These are phyloP conservation scores for Vigna mungo DNA, from an alignment of 306 rosid species.

Conservation along the genomic window DNA sequence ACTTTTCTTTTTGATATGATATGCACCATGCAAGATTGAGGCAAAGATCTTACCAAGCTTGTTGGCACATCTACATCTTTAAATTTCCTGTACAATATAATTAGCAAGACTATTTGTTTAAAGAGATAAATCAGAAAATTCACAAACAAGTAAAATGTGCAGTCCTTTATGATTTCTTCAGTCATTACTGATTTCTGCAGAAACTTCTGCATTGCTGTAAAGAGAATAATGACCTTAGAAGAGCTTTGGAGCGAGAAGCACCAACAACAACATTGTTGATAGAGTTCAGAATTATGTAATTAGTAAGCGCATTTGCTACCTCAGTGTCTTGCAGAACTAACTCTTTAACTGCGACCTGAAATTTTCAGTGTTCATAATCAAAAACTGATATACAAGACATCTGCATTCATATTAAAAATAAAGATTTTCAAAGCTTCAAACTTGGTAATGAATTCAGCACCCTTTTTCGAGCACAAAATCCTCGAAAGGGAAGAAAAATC, in stretches of 20 bases:
- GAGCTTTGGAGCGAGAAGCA: constrained; percentile 62
- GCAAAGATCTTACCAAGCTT: constrained; percentile 61
- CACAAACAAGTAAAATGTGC: too few relatives aligned
- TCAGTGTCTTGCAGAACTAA: constrained; percentile 70
- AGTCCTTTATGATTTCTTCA: too few relatives aligned
- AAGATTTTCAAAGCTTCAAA: too few relatives aligned
- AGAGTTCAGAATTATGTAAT: constrained; percentile 53
- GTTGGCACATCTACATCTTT: constrained; percentile 67
- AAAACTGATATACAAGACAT: neutral
- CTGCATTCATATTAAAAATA: neutral
- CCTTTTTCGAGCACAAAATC: constrained; percentile 85
- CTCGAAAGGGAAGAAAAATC: constrained; percentile 77
- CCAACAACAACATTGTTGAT: constrained; percentile 74
- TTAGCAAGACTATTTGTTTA: neutral
- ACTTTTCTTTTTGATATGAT: constrained; percentile 76
- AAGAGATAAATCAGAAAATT: neutral
- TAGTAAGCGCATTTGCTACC: constrained; percentile 60
- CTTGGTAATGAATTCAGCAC: constrained; percentile 40
- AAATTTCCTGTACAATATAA: constrained; percentile 61
- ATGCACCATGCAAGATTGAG: constrained; percentile 67
- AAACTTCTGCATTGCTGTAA: neutral
- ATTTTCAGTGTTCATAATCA: constrained; percentile 19
- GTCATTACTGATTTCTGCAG: too few relatives aligned
- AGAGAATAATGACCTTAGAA: constrained; percentile 56
- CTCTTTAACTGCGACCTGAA: constrained; percentile 75